A percentile compares a stretch with the other conserved stretches of the same genome.
Conservation (phyloP, 2,329 filamentous ascomycete genomes). For the Lachnellula subtilissima region DNA sequence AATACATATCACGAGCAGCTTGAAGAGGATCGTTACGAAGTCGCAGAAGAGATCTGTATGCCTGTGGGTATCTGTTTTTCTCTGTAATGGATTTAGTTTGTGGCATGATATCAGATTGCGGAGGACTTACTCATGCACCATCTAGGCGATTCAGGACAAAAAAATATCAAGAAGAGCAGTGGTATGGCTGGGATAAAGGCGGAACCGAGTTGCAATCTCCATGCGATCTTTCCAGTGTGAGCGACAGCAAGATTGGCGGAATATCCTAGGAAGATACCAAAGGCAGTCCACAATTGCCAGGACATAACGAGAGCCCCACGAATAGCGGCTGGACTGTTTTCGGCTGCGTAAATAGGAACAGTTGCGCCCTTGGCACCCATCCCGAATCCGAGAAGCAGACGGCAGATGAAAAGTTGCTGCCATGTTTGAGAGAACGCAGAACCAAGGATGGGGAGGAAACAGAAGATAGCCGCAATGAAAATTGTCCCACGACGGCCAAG, state of each 20-base stretch:
- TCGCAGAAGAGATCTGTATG: conserved; percentile 50
- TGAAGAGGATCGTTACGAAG: conserved; percentile 56
- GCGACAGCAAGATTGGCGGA: conserved; percentile 61
- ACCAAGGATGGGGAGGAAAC: conserved; percentile 56
- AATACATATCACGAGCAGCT: conserved; percentile 58
- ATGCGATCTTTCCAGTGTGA: conserved; percentile 52
- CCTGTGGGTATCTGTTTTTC: conserved; percentile 49
- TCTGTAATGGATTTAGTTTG: conserved; percentile 28
- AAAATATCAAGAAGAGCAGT: conserved; percentile 50
- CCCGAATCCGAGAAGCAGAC: conserved; percentile 54
- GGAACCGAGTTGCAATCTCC: conserved; percentile 60
- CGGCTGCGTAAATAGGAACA: conserved; percentile 49
- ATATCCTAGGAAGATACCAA: conserved; percentile 64
- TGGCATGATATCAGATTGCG: not conserved
- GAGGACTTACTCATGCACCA: conserved; percentile 51
- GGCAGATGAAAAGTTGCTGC: conserved; percentile 51
- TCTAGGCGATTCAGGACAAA: conserved; percentile 61
- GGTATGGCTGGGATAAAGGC: conserved; percentile 62
- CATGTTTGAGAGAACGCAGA: conserved; percentile 55
- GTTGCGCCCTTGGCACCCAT: conserved; percentile 55
- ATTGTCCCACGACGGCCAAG: conserved; percentile 60
- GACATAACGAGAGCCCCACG: conserved; percentile 53
- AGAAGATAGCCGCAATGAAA: conserved; percentile 59
- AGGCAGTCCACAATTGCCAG: conserved; percentile 48
- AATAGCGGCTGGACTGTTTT: conserved; percentile 49